Conservation (phyloP, 768 basidiomycete species). For the Crucibulum laeve region DNA sequence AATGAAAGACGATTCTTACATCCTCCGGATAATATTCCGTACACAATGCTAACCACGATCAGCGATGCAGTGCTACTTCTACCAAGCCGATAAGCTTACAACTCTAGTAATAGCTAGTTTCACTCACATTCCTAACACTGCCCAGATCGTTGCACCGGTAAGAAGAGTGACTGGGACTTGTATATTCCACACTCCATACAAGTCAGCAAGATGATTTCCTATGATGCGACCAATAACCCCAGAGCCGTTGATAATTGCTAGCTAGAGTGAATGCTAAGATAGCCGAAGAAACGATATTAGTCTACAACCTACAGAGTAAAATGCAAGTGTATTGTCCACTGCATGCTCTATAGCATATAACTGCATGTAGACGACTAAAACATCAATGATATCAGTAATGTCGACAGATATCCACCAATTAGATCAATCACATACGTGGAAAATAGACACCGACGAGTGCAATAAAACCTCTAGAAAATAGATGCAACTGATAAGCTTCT, state of each 20-base stretch:
- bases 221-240: slow-evolving; percentile 29
- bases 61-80: slow-evolving; percentile 32
- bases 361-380: slow-evolving; percentile 47
- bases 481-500: no score
- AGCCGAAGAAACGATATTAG: background rate
- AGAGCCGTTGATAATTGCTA: slow-evolving; percentile 30
- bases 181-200: slow-evolving; percentile 31
- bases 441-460: slow-evolving; percentile 18
- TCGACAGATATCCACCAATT: slow-evolving; percentile 4
- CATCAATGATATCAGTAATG: background rate
- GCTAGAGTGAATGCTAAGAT: slow-evolving; percentile 17
- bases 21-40: slow-evolving; percentile 45
- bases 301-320: slow-evolving; percentile 37
- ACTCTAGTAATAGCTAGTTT: background rate
- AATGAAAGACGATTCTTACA: slow-evolving; percentile 22
- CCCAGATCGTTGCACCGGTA: slow-evolving; percentile 36
- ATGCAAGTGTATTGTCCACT: slow-evolving; percentile 34
- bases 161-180: slow-evolving; percentile 27
- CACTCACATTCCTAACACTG: slow-evolving; percentile 29
- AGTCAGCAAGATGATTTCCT: slow-evolving; percentile 30
- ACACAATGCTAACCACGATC: slow-evolving; percentile 36
- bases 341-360: slow-evolving; percentile 40
- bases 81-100: background rate
- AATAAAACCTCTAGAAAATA: slow-evolving; percentile 9
- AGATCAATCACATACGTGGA: slow-evolving; percentile 31